Conservation (phyloP, 225 moss, liverwort and hornwort genomes). For the Marchantia paleacea region DNA sequence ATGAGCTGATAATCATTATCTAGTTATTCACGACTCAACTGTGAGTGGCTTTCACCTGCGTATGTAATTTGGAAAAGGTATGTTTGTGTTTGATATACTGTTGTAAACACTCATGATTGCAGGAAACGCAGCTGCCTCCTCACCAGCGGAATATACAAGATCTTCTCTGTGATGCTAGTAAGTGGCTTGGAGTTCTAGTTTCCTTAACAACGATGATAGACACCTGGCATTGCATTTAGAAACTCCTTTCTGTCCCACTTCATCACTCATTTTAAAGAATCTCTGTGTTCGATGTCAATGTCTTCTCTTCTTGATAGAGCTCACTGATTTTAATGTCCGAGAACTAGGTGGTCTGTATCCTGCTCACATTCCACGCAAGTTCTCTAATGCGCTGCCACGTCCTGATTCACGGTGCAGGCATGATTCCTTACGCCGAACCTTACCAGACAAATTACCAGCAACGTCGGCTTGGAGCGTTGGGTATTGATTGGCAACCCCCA, state of each 20-base stretch:
- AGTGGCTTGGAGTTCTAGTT: constrained; percentile 21
- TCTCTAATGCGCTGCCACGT: background rate
- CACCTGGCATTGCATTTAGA: background rate
- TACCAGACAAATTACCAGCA: constrained; percentile 95
- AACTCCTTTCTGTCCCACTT: background rate
- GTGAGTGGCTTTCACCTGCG: background rate
- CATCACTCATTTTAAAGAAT: background rate
- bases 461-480: constrained; percentile 79
- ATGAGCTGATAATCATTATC: background rate
- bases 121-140: constrained; percentile 97
- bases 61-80: too few species aligned
- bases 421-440: constrained; percentile 96
- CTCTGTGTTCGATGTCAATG: background rate
- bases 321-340: background rate
- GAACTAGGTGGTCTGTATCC: background rate
- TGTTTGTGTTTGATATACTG: too few species aligned
- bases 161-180: constrained; percentile 89
- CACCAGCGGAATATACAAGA: constrained; percentile 86
- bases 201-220: background rate
- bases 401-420: constrained; percentile 41
- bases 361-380: background rate
- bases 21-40: background rate
- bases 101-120: constrained; percentile 18
- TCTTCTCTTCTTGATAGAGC: background rate
- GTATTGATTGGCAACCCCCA: constrained; percentile 88